A percentile compares a stretch with the other conserved stretches of the same genome.
phyloP scores from a whole-genome alignment of 805 yeast species.

The Tetrapisispora phaffii region DNA sequence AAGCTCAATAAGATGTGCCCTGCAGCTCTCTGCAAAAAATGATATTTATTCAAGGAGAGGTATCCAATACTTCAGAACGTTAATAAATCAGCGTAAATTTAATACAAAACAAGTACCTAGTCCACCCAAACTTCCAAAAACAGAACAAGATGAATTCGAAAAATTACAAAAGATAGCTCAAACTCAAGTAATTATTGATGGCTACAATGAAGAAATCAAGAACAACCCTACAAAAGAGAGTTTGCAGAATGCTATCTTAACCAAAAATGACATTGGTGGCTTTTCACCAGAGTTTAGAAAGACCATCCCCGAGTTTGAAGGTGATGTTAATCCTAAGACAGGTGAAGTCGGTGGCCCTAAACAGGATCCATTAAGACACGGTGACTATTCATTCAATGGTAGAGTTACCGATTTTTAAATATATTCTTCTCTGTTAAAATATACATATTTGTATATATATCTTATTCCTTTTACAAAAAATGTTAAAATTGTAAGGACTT shows the following conservation, averaged over 20 bases:
- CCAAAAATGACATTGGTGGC: slow-evolving; percentile 47
- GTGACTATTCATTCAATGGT: slow-evolving; percentile 92
- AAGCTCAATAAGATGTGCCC: not conserved
- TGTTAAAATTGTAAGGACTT: too few species aligned
- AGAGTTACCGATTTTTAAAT: slow-evolving; percentile 86
- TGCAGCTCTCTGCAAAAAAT: not conserved
- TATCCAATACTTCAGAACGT: not conserved
- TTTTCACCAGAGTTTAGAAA: slow-evolving; percentile 62
- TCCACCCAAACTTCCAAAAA: slow-evolving; percentile 28
- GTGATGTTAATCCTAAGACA: slow-evolving; percentile 83
- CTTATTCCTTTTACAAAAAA: not conserved
- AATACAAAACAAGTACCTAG: slow-evolving; percentile 19
- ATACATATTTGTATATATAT: too few species aligned
- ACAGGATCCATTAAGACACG: slow-evolving; percentile 87
- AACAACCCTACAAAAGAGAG: slow-evolving; percentile 26
- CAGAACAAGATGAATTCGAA: slow-evolving; percentile 70
- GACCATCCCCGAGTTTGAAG: slow-evolving; percentile 91
- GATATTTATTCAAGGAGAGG: not conserved
- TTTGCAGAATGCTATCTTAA: slow-evolving; percentile 29
- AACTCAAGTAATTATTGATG: slow-evolving; percentile 69
- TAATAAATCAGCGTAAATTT: not conserved
- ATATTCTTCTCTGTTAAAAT: not conserved
- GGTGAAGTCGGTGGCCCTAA: slow-evolving; percentile 97
- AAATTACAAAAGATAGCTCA: slow-evolving; percentile 69
- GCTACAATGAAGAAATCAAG: slow-evolving; percentile 44